These are phyloP conservation scores for Alternaria triticina DNA, from an alignment of 2,329 filamentous ascomycete genomes.

Conservation along the genomic window DNA sequence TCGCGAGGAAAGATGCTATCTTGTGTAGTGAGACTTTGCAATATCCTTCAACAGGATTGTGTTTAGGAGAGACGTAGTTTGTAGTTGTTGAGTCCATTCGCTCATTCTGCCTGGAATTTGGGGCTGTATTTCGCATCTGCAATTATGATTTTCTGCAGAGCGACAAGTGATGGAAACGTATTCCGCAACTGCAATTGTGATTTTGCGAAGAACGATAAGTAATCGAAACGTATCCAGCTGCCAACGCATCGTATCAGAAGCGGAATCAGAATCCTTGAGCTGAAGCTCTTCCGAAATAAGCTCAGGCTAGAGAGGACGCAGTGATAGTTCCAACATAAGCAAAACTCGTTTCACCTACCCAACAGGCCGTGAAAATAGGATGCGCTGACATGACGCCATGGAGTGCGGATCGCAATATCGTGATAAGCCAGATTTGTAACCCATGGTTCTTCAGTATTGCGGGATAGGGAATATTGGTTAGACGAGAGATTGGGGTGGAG, in stretches of 20 bases:
- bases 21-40: neutral
- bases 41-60: conserved; percentile 33
- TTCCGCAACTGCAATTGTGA: neutral
- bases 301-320: neutral
- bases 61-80: neutral
- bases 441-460: neutral
- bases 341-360: neutral
- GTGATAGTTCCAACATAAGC: neutral
- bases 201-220: neutral
- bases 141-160: neutral
- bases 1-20: conserved; percentile 1
- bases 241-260: neutral
- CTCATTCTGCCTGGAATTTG: neutral
- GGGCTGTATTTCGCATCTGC: neutral
- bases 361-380: neutral
- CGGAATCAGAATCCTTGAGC: neutral
- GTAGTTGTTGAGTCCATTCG: neutral
- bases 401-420: conserved; percentile 2
- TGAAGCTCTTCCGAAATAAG: neutral
- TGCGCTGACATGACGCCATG: neutral
- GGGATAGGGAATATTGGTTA: neutral
- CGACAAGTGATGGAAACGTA: neutral
- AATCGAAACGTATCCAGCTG: neutral
- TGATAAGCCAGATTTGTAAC: neutral
- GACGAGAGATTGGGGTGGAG: conserved; percentile 13